phyloP scores from a whole-genome alignment of 108 stramenopile species.

The Epithemia pelagica region DNA sequence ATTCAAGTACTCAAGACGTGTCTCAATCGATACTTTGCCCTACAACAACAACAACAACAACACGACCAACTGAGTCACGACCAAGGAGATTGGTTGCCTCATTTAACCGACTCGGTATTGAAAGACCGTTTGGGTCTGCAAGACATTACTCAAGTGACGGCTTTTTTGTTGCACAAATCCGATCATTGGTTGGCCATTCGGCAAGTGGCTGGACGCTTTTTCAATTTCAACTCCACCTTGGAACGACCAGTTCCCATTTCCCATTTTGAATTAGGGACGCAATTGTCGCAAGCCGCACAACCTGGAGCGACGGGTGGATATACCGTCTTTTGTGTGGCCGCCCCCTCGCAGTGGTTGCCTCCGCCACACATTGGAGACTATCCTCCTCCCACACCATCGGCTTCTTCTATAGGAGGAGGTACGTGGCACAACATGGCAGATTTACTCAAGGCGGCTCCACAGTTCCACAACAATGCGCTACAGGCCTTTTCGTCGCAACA shows the following conservation, averaged over 20 bases:
- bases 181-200: constrained; percentile 89
- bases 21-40: constrained; percentile 10
- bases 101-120: constrained; percentile 10
- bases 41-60: constrained; percentile 5
- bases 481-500: not conserved
- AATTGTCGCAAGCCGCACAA: constrained; percentile 50
- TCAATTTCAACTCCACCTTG: constrained; percentile 76
- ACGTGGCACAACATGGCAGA: constrained; percentile 11
- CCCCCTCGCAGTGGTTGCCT: constrained; percentile 37
- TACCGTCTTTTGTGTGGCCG: constrained; percentile 42
- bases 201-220: constrained; percentile 69
- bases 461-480: constrained; percentile 14
- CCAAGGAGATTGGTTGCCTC: constrained; percentile 29
- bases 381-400: constrained; percentile 4
- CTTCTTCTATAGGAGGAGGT: too few relatives aligned
- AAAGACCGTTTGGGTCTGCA: too few relatives aligned
- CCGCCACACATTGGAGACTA: constrained; percentile 1
- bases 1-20: constrained; percentile 74
- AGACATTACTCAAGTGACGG: constrained; percentile 57
- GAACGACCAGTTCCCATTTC: constrained; percentile 64
- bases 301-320: constrained; percentile 22
- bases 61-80: constrained; percentile 44
- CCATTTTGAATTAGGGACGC: constrained; percentile 69
- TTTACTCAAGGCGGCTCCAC: constrained; percentile 13
- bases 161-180: constrained; percentile 70